Conservation (phyloP, 768 basidiomycete genomes). For the Boletus bicolor region DNA sequence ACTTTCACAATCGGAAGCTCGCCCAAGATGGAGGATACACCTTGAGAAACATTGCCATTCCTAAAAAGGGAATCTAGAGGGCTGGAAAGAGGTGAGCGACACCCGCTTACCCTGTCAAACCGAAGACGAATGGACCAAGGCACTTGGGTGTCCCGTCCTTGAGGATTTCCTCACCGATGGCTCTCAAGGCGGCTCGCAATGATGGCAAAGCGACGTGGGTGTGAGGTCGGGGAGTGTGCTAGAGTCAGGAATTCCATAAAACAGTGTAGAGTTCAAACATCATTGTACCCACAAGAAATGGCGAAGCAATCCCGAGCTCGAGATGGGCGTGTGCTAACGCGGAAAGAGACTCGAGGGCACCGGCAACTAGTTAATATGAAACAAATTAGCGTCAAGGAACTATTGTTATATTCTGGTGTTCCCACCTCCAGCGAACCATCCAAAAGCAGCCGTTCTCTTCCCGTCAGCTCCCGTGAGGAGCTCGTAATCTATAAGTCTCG, state of each 20-base stretch:
- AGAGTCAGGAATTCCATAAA: neutral
- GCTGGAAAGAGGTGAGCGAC: neutral
- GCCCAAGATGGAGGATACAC: slow-evolving; percentile 65
- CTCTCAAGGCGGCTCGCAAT: slow-evolving; percentile 51
- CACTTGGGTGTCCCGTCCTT: slow-evolving; percentile 55
- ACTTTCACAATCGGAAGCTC: slow-evolving; percentile 69
- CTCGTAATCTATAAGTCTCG: slow-evolving; percentile 81
- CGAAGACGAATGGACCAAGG: slow-evolving; percentile 76
- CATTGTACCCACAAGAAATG: slow-evolving; percentile 63
- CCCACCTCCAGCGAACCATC: slow-evolving; percentile 88
- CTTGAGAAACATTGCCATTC: slow-evolving; percentile 78
- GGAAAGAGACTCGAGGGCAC: slow-evolving; percentile 76
- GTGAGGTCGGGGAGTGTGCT: slow-evolving; percentile 78
- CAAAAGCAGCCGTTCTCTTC: slow-evolving; percentile 84
- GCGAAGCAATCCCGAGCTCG: slow-evolving; percentile 73
- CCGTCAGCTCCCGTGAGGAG: slow-evolving; percentile 61
- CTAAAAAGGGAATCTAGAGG: slow-evolving; percentile 34
- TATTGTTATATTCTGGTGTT: neutral
- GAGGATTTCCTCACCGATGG: slow-evolving; percentile 55
- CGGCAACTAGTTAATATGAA: slow-evolving; percentile 55
- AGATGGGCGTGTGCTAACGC: slow-evolving; percentile 78
- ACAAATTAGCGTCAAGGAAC: neutral
- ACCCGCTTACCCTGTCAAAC: slow-evolving; percentile 69
- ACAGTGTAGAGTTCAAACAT: neutral
- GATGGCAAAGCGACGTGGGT: slow-evolving; percentile 56